A percentile compares a stretch with the other conserved stretches of the same genome.
These are phyloP conservation scores for Thalassiosira livingstoniorum DNA, from an alignment of 352 stramenopile genomes.

Conservation along the genomic window DNA sequence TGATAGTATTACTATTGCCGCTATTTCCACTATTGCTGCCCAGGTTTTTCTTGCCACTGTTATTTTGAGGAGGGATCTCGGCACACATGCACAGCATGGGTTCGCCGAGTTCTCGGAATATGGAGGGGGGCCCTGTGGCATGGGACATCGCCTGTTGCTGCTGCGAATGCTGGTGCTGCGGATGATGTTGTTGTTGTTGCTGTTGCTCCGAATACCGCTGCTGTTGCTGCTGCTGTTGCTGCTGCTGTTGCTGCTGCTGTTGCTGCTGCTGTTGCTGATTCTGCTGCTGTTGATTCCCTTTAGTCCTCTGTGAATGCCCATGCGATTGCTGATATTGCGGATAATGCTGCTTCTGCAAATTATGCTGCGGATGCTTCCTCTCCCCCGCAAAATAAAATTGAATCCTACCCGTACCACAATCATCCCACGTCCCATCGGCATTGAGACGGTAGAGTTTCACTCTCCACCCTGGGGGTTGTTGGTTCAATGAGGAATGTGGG, in stretches of 20 bases:
- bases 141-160: background rate
- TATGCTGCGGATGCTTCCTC: slow-evolving; percentile 18
- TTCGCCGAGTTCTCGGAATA: slow-evolving; percentile 71
- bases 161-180: slow-evolving; percentile 48
- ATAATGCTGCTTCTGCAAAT: too few relatives aligned
- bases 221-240: slow-evolving; percentile 13
- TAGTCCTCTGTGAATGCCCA: background rate
- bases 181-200: slow-evolving; percentile 6
- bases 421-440: slow-evolving; percentile 88
- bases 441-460: slow-evolving; percentile 90
- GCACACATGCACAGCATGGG: slow-evolving; percentile 81
- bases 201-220: background rate
- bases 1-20: slow-evolving; percentile 6
- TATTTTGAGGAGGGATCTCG: slow-evolving; percentile 46
- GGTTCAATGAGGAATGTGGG: too few relatives aligned
- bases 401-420: slow-evolving; percentile 88
- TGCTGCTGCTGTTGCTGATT: slow-evolving; percentile 3
- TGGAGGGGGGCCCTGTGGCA: background rate
- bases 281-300: slow-evolving; percentile 8
- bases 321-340: too few relatives aligned
- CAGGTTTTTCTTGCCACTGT: background rate
- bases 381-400: slow-evolving; percentile 54
- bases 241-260: slow-evolving; percentile 10
- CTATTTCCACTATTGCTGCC: background rate
- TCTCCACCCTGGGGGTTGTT: slow-evolving; percentile 81